Conservation (phyloP, 768 basidiomycete genomes). For the Sporobolomyces pararoseus region DNA sequence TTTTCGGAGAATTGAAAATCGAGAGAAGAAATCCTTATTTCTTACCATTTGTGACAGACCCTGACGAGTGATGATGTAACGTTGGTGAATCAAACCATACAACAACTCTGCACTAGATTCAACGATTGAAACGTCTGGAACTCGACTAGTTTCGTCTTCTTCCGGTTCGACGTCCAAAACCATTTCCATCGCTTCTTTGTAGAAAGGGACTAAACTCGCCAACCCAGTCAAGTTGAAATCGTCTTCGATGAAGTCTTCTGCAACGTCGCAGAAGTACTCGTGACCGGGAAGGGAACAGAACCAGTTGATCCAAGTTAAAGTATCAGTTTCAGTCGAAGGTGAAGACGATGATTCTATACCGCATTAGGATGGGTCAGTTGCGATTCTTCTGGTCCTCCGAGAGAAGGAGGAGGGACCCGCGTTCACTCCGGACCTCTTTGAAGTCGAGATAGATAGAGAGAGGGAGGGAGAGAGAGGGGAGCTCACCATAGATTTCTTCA, state of each 20-base stretch:
- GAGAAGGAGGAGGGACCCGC: too few relatives aligned
- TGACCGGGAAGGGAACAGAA: slow-evolving; percentile 76
- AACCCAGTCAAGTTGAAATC: slow-evolving; percentile 98
- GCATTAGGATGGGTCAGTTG: neutral
- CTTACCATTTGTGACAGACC: slow-evolving; percentile 90
- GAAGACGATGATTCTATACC: slow-evolving; percentile 30
- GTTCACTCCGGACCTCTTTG: neutral
- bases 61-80: slow-evolving; percentile 90
- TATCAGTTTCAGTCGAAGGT: slow-evolving; percentile 40
- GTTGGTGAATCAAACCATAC: slow-evolving; percentile 95
- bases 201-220: slow-evolving; percentile 94
- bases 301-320: slow-evolving; percentile 71
- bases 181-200: slow-evolving; percentile 99
- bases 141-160: slow-evolving; percentile 84
- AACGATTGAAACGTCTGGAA: slow-evolving; percentile 96
- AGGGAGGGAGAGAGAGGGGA: too few relatives aligned
- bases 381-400: too few relatives aligned
- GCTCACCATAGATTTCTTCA: slow-evolving; percentile 41
- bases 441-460: too few relatives aligned
- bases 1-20: neutral
- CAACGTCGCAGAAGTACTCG: slow-evolving; percentile 46
- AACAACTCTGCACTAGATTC: slow-evolving; percentile 96
- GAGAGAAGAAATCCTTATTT: slow-evolving; percentile 5
- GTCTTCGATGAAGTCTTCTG: slow-evolving; percentile 90
- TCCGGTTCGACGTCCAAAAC: slow-evolving; percentile 91